Evolutionary conservation across 345 rosid genomes (phyloP).

Genomic region (Mallotus nudiflorus): DNA sequence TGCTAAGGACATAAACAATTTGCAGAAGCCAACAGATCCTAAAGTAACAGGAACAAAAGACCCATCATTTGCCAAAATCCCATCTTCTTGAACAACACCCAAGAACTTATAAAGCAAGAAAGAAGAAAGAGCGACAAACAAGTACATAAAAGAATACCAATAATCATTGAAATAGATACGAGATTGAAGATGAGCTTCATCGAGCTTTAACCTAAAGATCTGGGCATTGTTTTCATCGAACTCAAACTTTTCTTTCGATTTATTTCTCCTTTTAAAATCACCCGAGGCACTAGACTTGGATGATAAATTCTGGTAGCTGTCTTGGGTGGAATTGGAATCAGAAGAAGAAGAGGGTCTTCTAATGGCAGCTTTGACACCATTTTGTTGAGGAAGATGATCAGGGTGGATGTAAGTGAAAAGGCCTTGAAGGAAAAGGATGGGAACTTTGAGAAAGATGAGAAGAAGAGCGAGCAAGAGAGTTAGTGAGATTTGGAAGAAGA

Average conservation of each 20-base stretch:
- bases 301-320: constrained; percentile 35
- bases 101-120: constrained; percentile 49
- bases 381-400: constrained; percentile 56
- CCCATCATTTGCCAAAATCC: constrained; percentile 56
- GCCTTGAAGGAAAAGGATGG: constrained; percentile 63
- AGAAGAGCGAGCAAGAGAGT: constrained; percentile 46
- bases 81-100: constrained; percentile 31
- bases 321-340: constrained; percentile 34
- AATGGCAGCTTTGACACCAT: constrained; percentile 64
- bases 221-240: constrained; percentile 91
- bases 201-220: constrained; percentile 90
- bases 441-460: constrained; percentile 58
- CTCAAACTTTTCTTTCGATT: constrained; percentile 75
- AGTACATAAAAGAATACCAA: constrained; percentile 44
- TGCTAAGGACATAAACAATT: constrained; percentile 45
- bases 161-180: constrained; percentile 66
- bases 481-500: constrained; percentile 46
- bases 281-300: constrained; percentile 35
- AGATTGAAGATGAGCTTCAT: constrained; percentile 69
- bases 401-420: constrained; percentile 89
- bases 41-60: constrained; percentile 57
- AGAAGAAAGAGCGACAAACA: constrained; percentile 45
- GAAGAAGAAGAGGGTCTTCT: constrained; percentile 53
- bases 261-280: constrained; percentile 48
- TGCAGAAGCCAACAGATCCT: constrained; percentile 46